Base-by-base conservation (phyloP, 768 basidiomycete species). In the Pleurotus citrinopileatus region DNA sequence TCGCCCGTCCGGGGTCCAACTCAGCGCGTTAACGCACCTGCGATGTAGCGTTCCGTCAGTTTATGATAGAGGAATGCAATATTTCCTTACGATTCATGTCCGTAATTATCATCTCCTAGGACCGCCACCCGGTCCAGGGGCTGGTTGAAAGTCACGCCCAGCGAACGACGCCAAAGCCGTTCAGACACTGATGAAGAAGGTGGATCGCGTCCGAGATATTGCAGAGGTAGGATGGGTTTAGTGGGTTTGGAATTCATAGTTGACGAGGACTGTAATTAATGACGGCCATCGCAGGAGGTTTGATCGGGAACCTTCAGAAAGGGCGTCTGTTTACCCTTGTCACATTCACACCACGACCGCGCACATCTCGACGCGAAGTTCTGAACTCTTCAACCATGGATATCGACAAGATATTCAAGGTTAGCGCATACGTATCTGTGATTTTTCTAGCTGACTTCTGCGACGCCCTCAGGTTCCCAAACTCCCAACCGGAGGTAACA, bases 21-120 rank as follows among this genome's bases (percentile, higher is more conserved):
- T 84, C 29, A 91, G 60, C 27, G 89, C 86, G 62, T 91, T 92
- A 26, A 89, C 87, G 59, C 89, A 91, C 52, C 87, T 89, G 48
- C 7, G 15, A 50, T 13, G 7, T 4, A n/a, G 10, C 40, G 19
- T 32, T n/a, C 17, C 19, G 8, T 42, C 13, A 42, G 38, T 25
- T 37, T 42, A 45, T 25, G 15, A 10, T 12, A 56, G 29, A 34
- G 32, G 45, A 52, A 50, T 15, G 10, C 32, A n/a, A n/a, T n/a
- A n/a, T n/a, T n/a, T 27, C 58, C 73, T 42, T 62, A 85, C 86
- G 91, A 91, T 36, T 78, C 80, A 67, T 94, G 92, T 1, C 92
- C 87, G 37, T 66, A 66, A 2, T 57, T 60, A 23, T 77, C 73
- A 37, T 76, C 73, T 5, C 91, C 91, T 1, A 95, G 77, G 15